Base-by-base conservation (phyloP, 2,329 filamentous ascomycete species). In the Colletotrichum tanaceti region DNA sequence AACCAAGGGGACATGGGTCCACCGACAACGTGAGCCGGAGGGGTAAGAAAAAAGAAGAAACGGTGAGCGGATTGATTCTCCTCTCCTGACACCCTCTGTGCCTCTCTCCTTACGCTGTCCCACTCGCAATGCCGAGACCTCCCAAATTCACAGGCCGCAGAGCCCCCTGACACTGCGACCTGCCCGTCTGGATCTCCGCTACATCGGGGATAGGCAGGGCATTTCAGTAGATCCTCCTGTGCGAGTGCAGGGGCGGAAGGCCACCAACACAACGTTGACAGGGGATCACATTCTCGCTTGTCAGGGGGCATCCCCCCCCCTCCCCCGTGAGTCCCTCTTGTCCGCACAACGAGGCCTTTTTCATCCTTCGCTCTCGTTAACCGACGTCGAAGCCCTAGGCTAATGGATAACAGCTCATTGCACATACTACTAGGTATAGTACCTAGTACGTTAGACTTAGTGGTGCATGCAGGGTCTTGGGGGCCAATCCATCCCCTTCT, bases 61-160 rank as follows among this genome's bases (percentile, higher is more conserved):
- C 50, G 43, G 52, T 28, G 52, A 58, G 38, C 46, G 58, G 39
- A 32, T 68, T 53, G 32, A 47, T 47, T 52, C 22, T 39, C 18
- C 55, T n/a, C 39, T 44, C 28, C 49, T 66, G 38, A 22, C 47
- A 43, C 28, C 50, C 43, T 55, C n/a, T n/a, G n/a, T n/a, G n/a
- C n/a, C n/a, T n/a, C n/a, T 49, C 55, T 52, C 24, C 28, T 58
- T 38, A 20, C 55, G 44, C 44, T 52, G 24, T 61, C 47, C 24
- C 62, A 66, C 35, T 61, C 47, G 22, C 62, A 69, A 24, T 69
- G 62, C 66, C 66, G 49, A 66, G 63, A 54, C 62, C 49, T 66
- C 50, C 43, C 35, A 65, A 35, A 57, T 59, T 9, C 28, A 41
- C 43, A 55, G 60, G 44, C 61, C 65, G 58, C 35, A 49, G 46